Base-by-base conservation (phyloP, 106 monocot species). In the Phalaenopsis aphrodite region DNA sequence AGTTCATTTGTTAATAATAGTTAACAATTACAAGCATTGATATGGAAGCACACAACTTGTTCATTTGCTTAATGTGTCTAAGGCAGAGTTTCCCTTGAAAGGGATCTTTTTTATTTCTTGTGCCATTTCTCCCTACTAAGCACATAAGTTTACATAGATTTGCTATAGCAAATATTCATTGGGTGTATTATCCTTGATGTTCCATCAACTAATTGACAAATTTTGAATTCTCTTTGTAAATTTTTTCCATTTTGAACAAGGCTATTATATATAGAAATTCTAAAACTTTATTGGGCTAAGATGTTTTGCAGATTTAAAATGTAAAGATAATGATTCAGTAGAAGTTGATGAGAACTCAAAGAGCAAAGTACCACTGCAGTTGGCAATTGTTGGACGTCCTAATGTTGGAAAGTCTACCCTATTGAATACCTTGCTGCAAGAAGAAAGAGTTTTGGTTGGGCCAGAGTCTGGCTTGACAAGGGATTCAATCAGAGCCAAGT, bases 321-420 rank as follows among this genome's bases (percentile, higher is more conserved):
- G 52, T 69, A 79, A 86, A 80, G 88, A 85, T 77, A 84, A 88
- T 79, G 45, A 19, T 41, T 78, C 47, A 36, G 77, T 78, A 47
- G 87, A 90, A 21, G 68, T 16, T 41, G 89, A 78, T 58, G 86
- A 91, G n/a, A 84, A 42, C 49, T 84, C 42, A 17, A 86, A 89
- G 19, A 84, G 42, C 24, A 92, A 89, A 78, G 65, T 86, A 42
- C 91, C 99, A 42, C 84, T 95, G 80, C 99, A 99, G 80, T 85
- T 99, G 74, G 98, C 98, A 47, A 99, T 99, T 87, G 95, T 95
- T 11, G 99, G 99, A 39, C 84, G 99, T 78, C 99, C 99, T 48
- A 99, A 99, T 93, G 99, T 99, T 75, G 99, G 95, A 76, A 99
- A 99, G 76, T 99, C 99, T 79, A 95, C 99, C 49, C 77, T 99